A percentile compares a stretch with the other conserved stretches of the same genome.
These are phyloP conservation scores for Chernovozyma aurita DNA, from an alignment of 1,139 yeast genomes.

Conservation along the genomic window DNA sequence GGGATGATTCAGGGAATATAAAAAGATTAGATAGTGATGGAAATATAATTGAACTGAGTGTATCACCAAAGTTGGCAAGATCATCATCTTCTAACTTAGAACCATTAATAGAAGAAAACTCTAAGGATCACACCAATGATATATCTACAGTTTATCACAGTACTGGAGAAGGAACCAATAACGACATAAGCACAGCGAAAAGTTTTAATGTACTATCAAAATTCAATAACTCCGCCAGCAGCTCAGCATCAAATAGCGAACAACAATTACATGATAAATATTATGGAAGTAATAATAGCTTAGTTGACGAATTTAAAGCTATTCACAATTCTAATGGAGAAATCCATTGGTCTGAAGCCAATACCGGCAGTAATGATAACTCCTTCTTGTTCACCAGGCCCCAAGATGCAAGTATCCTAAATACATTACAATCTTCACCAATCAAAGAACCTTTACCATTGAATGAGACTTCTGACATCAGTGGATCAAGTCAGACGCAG, in stretches of 20 bases:
- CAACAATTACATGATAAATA: slow-evolving; percentile 9
- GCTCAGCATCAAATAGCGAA: slow-evolving; percentile 17
- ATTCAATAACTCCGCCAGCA: slow-evolving; percentile 16
- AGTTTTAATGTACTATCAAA: slow-evolving; percentile 25
- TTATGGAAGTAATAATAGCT: slow-evolving; percentile 9
- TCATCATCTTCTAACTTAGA: slow-evolving; percentile 28
- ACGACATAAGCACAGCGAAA: slow-evolving; percentile 14
- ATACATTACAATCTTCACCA: slow-evolving; percentile 3
- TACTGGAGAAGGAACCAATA: slow-evolving; percentile 7
- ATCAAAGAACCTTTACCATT: slow-evolving; percentile 6
- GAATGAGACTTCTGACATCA: neutral
- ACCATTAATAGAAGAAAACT: slow-evolving; percentile 29
- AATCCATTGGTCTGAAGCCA: slow-evolving; percentile 22
- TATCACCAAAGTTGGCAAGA: slow-evolving; percentile 11
- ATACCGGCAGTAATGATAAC: slow-evolving; percentile 6
- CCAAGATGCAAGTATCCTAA: neutral
- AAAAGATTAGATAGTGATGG: slow-evolving; percentile 55
- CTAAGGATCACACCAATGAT: slow-evolving; percentile 17
- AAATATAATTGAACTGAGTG: slow-evolving; percentile 33
- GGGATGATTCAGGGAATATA: slow-evolving; percentile 39
- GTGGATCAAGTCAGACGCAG: neutral
- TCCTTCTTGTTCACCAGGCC: too few species aligned
- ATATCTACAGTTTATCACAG: slow-evolving; percentile 10
- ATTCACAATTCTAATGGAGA: slow-evolving; percentile 23
- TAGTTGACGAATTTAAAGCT: slow-evolving; percentile 27